phyloP scores from a whole-genome alignment of 2,329 filamentous ascomycete genomes.

The Blastomyces percursus region DNA sequence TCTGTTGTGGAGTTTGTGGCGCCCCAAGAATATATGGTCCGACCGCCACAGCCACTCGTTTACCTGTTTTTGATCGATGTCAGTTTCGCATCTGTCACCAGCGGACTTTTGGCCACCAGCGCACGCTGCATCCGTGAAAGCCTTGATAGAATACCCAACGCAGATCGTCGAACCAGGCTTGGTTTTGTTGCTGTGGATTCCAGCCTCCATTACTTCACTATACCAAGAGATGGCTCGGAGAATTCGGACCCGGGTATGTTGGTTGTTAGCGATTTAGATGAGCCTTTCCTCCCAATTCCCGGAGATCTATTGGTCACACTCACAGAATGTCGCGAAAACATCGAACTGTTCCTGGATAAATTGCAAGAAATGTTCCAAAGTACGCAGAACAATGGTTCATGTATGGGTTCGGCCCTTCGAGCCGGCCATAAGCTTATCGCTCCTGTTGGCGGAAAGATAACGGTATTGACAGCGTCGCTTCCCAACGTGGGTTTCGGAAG shows the following conservation, averaged over 20 bases:
- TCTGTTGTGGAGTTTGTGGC: constrained; percentile 96
- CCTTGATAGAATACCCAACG: constrained; percentile 94
- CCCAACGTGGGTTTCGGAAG: constrained; percentile 85
- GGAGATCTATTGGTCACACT: constrained; percentile 83
- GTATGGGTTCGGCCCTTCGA: constrained; percentile 85
- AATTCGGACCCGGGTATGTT: constrained; percentile 79
- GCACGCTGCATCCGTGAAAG: constrained; percentile 92
- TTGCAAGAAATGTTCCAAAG: constrained; percentile 95
- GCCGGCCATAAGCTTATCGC: constrained; percentile 95
- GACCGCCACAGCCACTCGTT: constrained; percentile 86
- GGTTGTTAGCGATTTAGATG: constrained; percentile 87
- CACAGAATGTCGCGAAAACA: constrained; percentile 76
- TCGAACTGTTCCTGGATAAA: constrained; percentile 82
- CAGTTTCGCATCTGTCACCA: constrained; percentile 80
- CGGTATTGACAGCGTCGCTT: constrained; percentile 77
- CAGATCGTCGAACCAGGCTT: constrained; percentile 79
- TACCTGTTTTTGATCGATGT: constrained; percentile 95
- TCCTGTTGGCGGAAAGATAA: constrained; percentile 86
- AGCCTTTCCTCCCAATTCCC: constrained; percentile 91
- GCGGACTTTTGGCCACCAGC: constrained; percentile 79
- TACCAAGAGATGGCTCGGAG: constrained; percentile 79
- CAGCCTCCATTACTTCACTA: constrained; percentile 89
- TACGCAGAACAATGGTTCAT: constrained; percentile 79
- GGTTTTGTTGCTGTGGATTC: constrained; percentile 95
- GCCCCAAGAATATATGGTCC: constrained; percentile 98